These are phyloP conservation scores for Drechslerella stenobrocha DNA, from an alignment of 2,329 filamentous ascomycete genomes.

Conservation along the genomic window DNA sequence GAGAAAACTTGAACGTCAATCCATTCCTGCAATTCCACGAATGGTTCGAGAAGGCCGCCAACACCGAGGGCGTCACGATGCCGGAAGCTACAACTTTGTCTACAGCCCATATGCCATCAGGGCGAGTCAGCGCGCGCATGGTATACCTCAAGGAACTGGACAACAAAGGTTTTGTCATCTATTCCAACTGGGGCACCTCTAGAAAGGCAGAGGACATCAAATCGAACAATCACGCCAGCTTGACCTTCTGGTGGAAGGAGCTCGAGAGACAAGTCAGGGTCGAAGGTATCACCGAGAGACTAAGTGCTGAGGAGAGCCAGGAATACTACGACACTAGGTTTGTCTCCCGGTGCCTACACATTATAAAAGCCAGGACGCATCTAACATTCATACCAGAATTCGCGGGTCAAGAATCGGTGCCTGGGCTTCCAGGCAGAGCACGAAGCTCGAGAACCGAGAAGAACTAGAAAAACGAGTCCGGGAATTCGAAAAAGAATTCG, in stretches of 20 bases:
- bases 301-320: conserved; percentile 72
- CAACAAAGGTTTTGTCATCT: conserved; percentile 79
- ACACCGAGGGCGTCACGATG: conserved; percentile 64
- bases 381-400: conserved; percentile 67
- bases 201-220: conserved; percentile 69
- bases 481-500: conserved; percentile 75
- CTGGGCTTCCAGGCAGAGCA: conserved; percentile 89
- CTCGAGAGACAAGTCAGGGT: conserved; percentile 88
- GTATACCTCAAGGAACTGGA: conserved; percentile 98
- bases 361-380: not conserved
- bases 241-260: conserved; percentile 89
- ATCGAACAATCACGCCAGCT: conserved; percentile 73
- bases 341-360: not conserved
- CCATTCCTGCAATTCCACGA: conserved; percentile 83
- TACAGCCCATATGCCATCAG: conserved; percentile 79
- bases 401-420: conserved; percentile 83
- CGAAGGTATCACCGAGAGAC: conserved; percentile 72
- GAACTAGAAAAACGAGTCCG: conserved; percentile 76
- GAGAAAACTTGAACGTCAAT: conserved; percentile 64
- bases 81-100: conserved; percentile 88
- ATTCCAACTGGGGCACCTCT: conserved; percentile 86
- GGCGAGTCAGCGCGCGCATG: conserved; percentile 78
- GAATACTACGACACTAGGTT: conserved; percentile 66
- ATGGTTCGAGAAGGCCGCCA: conserved; percentile 80
- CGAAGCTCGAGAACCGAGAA: conserved; percentile 71